Evolutionary conservation across 345 rosid species (phyloP).

Genomic region (Turritis glabra): DNA sequence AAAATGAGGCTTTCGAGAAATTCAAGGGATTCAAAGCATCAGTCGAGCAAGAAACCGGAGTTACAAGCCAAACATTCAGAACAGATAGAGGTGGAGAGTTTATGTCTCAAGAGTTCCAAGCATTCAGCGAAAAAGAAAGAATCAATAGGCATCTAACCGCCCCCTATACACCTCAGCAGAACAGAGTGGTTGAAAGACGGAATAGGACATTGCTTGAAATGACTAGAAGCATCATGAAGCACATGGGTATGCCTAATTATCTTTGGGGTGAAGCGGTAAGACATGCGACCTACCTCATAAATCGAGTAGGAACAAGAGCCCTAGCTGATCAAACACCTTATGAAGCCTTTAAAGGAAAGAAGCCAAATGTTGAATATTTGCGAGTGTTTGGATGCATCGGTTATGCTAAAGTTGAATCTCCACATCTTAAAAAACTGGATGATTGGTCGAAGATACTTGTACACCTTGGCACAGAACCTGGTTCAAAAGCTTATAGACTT

Average conservation of each 20-base stretch:
- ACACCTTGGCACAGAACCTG: neutral
- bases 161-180: neutral
- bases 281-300: too few species aligned
- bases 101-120: neutral
- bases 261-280: neutral
- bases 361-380: neutral
- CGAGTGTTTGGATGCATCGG: neutral
- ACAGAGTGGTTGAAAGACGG: neutral
- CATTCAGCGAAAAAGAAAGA: neutral
- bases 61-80: neutral
- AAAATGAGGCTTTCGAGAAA: neutral
- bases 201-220: neutral
- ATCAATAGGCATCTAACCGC: neutral
- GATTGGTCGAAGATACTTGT: neutral
- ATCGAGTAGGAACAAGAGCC: too few species aligned
- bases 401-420: fast-evolving
- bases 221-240: neutral
- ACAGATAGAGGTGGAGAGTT: neutral
- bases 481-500: neutral
- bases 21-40: neutral
- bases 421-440: neutral
- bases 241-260: neutral
- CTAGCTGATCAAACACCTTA: too few species aligned
- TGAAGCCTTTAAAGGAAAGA: neutral
- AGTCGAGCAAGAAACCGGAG: neutral